Evolutionary conservation across 306 rosid species (phyloP), one percentile per base, ranked within the genome.

Genomic region (Cyclanthera cordifolia): DNA sequence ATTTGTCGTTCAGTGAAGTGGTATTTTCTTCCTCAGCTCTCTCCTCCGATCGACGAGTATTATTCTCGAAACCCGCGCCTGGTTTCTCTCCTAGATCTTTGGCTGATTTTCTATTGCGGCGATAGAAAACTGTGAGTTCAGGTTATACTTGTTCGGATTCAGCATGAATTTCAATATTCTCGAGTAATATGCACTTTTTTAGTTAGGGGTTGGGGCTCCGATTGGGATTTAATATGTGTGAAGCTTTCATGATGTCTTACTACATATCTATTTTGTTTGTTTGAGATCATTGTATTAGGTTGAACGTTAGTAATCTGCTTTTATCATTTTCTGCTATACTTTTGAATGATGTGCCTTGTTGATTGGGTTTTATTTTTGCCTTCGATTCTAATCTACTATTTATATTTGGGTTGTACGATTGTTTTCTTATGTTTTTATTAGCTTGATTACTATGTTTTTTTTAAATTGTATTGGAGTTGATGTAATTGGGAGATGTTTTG

Each of bases 71-170:
- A 6, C 51, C 19, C 52, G 17, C 20, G 51, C 51, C 51, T 45
- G 17, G 3, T 7, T 59, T 61, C 48, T 41, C 52, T 37, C 0
- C 53, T 67, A 74, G 83, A 78, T 85, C 73, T 54, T 70, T 24
- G 25, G 34, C 73, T 75, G 76, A 73, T 84, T 87, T 76, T 71
- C 34, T 13, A 54, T 25, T 70, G 39, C 65, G 14, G 72, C 25
- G 51, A 39, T 75, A 71, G 20, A 11, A 57, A 75, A 74, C 39
- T 82, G 96, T 87, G 54, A 87, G 90, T 78, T 13, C 4, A 30
- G 21, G 12, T 32, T 30, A 6, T 47, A 5, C 1, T 45, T 0
- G 20, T 66, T 66, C 21, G 21, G 51, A 65, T 43, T 47, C 6
- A 16, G 20, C 39, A 3, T 15, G 41, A 2, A 46, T 39, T 20